Conservation (phyloP, 345 rosid genomes). For the Brassica cretica region DNA sequence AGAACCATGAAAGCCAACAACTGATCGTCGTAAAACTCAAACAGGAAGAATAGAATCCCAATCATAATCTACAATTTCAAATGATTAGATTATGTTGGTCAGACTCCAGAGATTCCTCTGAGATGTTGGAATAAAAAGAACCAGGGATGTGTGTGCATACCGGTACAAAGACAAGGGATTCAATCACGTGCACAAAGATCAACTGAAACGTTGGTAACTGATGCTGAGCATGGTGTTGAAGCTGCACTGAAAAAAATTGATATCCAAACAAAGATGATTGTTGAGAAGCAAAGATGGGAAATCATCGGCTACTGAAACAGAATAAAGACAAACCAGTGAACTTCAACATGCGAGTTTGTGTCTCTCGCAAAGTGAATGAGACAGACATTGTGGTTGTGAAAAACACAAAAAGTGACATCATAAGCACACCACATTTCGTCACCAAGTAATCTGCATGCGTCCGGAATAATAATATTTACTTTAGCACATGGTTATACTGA, state of each 20-base stretch:
- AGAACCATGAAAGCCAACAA: slow-evolving; percentile 98
- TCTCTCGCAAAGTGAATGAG: slow-evolving; percentile 96
- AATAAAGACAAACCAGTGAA: slow-evolving; percentile 70
- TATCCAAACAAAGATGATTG: slow-evolving; percentile 36
- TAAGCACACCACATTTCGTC: slow-evolving; percentile 95
- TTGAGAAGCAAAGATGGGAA: slow-evolving; percentile 23
- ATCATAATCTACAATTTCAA: slow-evolving; percentile 88
- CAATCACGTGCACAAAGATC: slow-evolving; percentile 95
- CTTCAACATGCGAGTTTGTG: slow-evolving; percentile 96
- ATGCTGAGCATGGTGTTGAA: slow-evolving; percentile 99
- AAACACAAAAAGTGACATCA: slow-evolving; percentile 99
- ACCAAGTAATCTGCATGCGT: slow-evolving; percentile 85
- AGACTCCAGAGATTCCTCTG: slow-evolving; percentile 8
- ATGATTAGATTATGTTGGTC: neutral
- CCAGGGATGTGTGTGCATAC: slow-evolving; percentile 43
- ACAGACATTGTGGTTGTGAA: slow-evolving; percentile 99
- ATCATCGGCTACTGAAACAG: neutral
- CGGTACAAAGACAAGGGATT: slow-evolving; percentile 98
- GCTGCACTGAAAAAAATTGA: slow-evolving; percentile 85
- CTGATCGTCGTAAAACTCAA: slow-evolving; percentile 97
- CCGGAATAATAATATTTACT: neutral
- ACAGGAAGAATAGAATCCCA: slow-evolving; percentile 92
- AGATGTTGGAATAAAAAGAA: neutral
- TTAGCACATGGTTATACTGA: slow-evolving; percentile 4
- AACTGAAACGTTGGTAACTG: slow-evolving; percentile 95